Evolutionary conservation across 495 filamentous ascomycete species (phyloP).

Genomic region (Xylaria venustula): DNA sequence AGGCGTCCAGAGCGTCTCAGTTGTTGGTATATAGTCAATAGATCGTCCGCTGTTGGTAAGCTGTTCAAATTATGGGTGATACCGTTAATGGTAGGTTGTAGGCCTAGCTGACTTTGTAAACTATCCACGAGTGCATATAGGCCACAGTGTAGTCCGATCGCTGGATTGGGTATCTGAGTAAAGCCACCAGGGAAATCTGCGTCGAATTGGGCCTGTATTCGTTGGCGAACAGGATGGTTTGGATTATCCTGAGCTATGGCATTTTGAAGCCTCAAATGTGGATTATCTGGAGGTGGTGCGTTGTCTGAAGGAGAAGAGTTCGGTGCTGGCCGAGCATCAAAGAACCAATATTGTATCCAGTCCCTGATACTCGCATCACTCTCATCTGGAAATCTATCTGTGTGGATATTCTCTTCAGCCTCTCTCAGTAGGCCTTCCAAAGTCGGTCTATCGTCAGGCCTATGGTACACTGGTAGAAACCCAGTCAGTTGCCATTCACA

Average conservation of each 20-base stretch:
- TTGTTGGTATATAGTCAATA: background rate
- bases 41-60: background rate
- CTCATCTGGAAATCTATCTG: background rate
- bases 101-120: background rate
- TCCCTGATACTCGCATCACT: constrained; percentile 1
- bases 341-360: constrained; percentile 19
- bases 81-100: background rate
- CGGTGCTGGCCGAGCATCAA: background rate
- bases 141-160: background rate
- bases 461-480: constrained; percentile 18
- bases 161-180: background rate
- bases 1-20: background rate
- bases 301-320: too few relatives aligned
- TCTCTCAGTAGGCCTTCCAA: constrained; percentile 7
- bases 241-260: too few relatives aligned
- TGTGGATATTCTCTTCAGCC: background rate
- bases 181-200: background rate
- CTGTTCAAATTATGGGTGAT: background rate
- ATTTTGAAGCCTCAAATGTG: too few relatives aligned
- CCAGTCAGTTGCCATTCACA: background rate
- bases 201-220: background rate
- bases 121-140: background rate
- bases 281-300: too few relatives aligned
- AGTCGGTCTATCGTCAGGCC: constrained; percentile 17
- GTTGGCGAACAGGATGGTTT: too few relatives aligned